phyloP scores from a whole-genome alignment of 352 stramenopile species.

The Thalassiosira sp. region DNA sequence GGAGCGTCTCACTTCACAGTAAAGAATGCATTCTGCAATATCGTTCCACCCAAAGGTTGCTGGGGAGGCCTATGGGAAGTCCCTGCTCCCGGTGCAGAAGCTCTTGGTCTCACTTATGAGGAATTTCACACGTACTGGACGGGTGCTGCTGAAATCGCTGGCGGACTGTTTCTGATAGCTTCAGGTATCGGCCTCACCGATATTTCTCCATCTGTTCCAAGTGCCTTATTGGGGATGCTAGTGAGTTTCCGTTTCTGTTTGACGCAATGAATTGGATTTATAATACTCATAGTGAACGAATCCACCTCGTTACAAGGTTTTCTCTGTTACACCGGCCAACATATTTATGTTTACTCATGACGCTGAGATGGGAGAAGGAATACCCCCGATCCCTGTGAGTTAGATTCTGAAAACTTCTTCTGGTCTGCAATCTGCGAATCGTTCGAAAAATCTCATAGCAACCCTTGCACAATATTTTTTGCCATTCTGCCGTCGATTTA shows the following conservation, averaged over 20 bases:
- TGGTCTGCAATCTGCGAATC: background rate
- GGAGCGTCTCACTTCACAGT: slow-evolving; percentile 74
- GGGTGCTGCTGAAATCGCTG: slow-evolving; percentile 69
- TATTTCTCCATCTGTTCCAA: slow-evolving; percentile 40
- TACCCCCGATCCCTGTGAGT: slow-evolving; percentile 30
- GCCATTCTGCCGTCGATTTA: background rate
- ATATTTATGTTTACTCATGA: slow-evolving; percentile 84
- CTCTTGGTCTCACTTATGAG: slow-evolving; percentile 45
- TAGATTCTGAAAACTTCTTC: background rate
- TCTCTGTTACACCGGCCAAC: slow-evolving; percentile 78
- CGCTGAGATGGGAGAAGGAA: slow-evolving; percentile 56
- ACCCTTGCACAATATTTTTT: background rate
- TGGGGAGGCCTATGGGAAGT: slow-evolving; percentile 79
- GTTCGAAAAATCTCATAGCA: slow-evolving; percentile 2
- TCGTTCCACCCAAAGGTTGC: slow-evolving; percentile 71
- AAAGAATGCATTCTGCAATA: slow-evolving; percentile 64
- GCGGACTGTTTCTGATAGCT: slow-evolving; percentile 55
- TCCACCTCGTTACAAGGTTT: too few relatives aligned
- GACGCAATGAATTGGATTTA: background rate
- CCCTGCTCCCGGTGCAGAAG: slow-evolving; percentile 63
- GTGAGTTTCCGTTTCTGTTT: too few relatives aligned
- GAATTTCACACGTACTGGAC: slow-evolving; percentile 80
- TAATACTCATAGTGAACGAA: background rate
- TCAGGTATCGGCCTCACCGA: slow-evolving; percentile 43
- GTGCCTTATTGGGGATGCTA: slow-evolving; percentile 55